Evolutionary conservation across 768 basidiomycete genomes (phyloP).

Genomic region (Lentinula guzmanii): DNA sequence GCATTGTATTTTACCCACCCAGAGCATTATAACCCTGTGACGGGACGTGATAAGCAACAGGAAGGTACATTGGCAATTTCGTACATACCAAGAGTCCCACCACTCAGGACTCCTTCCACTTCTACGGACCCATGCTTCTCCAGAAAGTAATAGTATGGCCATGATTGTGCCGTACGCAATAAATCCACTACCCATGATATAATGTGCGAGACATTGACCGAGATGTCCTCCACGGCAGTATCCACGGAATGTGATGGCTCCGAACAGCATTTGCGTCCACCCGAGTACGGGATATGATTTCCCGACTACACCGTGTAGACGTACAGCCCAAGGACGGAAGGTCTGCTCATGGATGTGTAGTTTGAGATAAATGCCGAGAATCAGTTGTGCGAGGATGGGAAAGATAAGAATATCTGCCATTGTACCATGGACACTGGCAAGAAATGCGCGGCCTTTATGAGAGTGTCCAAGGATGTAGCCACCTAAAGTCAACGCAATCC

Average conservation of each 20-base stretch:
- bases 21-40: constrained; percentile 41
- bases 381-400: constrained; percentile 61
- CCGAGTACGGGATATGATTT: constrained; percentile 80
- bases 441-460: constrained; percentile 79
- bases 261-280: constrained; percentile 89
- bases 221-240: constrained; percentile 77
- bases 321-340: constrained; percentile 64
- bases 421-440: constrained; percentile 63
- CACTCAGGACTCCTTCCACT: constrained; percentile 76
- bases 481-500: constrained; percentile 60
- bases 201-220: constrained; percentile 85
- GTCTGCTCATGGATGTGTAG: constrained; percentile 81
- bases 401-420: constrained; percentile 62
- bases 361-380: constrained; percentile 85
- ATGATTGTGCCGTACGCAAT: constrained; percentile 83
- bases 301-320: constrained; percentile 72
- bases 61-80: constrained; percentile 1
- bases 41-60: background rate
- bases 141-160: constrained; percentile 69
- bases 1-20: constrained; percentile 28
- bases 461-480: constrained; percentile 82
- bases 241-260: constrained; percentile 64
- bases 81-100: constrained; percentile 74
- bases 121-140: constrained; percentile 70
- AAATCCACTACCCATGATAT: constrained; percentile 88